phyloP scores from a whole-genome alignment of 768 basidiomycete genomes.

The Naematelia aurantialba region DNA sequence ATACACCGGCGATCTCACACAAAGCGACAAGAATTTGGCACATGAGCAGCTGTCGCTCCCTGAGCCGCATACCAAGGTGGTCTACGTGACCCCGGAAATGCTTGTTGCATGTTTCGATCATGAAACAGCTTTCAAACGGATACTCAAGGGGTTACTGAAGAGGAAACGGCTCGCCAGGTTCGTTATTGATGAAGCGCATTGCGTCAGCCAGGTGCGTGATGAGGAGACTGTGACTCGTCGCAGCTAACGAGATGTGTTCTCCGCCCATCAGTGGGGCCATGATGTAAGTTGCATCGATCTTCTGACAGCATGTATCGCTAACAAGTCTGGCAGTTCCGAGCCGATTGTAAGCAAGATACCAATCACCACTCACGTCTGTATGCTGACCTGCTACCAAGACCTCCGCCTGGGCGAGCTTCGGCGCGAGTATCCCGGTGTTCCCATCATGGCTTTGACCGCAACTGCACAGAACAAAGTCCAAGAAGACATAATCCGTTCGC shows the following conservation, averaged over 20 bases:
- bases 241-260: not conserved
- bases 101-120: conserved; percentile 54
- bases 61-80: conserved; percentile 58
- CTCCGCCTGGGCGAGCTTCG: conserved; percentile 62
- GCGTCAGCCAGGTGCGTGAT: conserved; percentile 59
- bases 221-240: not conserved
- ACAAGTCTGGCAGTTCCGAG: conserved; percentile 34
- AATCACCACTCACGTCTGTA: no score
- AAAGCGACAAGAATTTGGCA: conserved; percentile 45
- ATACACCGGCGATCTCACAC: conserved; percentile 58
- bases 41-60: conserved; percentile 36
- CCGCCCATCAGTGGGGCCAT: conserved; percentile 71
- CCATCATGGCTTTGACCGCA: conserved; percentile 94
- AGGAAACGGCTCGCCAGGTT: conserved; percentile 70
- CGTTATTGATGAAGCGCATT: conserved; percentile 95
- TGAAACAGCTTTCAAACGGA: conserved; percentile 58
- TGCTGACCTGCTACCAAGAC: conserved; percentile 36
- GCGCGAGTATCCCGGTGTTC: conserved; percentile 68
- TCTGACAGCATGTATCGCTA: not conserved
- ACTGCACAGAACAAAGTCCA: conserved; percentile 79
- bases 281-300: conserved; percentile 61
- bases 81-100: conserved; percentile 92
- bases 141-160: conserved; percentile 61
- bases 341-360: conserved; percentile 38
- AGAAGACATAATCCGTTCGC: conserved; percentile 69